phyloP scores from a whole-genome alignment of 108 stramenopile species.

The Asterionellopsis glacialis region DNA sequence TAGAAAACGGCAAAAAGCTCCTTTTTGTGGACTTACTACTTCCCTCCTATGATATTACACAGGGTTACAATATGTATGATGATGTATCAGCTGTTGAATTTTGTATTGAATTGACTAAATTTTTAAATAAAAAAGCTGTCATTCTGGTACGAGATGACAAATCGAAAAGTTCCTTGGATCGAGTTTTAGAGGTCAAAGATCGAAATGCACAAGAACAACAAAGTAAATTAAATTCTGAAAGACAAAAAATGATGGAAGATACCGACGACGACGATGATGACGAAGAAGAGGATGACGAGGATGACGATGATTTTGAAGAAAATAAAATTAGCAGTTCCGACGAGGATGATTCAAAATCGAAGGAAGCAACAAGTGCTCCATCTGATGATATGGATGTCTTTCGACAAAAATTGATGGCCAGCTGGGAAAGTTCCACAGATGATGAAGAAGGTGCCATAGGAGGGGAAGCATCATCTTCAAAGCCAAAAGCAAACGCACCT shows the following conservation, averaged over 20 bases:
- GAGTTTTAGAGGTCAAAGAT: conserved; percentile 18
- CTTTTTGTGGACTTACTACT: conserved; percentile 34
- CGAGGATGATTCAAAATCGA: not conserved
- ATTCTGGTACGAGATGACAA: conserved; percentile 33
- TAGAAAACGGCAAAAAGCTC: conserved; percentile 11
- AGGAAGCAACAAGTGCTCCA: not conserved
- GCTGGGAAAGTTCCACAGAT: conserved; percentile 17
- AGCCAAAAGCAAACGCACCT: not conserved
- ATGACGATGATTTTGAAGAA: conserved; percentile 18
- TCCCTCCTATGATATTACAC: conserved; percentile 39
- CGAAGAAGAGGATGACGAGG: conserved; percentile 13
- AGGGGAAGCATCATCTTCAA: not conserved
- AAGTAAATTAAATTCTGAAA: conserved; percentile 2
- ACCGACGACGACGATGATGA: conserved; percentile 7
- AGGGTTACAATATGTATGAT: conserved; percentile 38
- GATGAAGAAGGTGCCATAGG: not conserved
- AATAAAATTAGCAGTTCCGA: conserved; percentile 1
- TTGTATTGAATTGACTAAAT: conserved; percentile 23
- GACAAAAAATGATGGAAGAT: conserved; percentile 17
- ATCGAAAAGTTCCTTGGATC: conserved; percentile 12
- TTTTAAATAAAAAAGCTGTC: conserved; percentile 13
- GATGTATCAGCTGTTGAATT: conserved; percentile 42
- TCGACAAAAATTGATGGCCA: conserved; percentile 32
- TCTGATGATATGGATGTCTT: conserved; percentile 30
- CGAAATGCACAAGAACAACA: conserved; percentile 2